These are phyloP conservation scores for Fusarium xyrophilum DNA, from an alignment of 2,329 filamentous ascomycete species.

Conservation along the genomic window DNA sequence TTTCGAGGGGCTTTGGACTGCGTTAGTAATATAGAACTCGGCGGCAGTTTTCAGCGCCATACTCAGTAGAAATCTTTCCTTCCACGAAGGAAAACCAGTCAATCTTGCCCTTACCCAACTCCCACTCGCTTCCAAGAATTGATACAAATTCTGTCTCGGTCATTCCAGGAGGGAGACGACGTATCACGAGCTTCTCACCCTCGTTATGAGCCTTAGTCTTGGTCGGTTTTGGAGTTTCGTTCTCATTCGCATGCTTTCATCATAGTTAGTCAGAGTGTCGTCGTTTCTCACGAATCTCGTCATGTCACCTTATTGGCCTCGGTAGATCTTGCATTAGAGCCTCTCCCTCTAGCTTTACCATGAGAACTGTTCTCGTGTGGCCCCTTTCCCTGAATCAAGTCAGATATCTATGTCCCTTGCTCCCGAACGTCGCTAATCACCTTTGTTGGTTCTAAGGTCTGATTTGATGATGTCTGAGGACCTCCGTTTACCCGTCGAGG, in stretches of 20 bases:
- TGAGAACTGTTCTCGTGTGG: conserved; percentile 34
- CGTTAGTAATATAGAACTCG: conserved; percentile 18
- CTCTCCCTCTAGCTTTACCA: conserved; percentile 39
- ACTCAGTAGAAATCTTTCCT: conserved; percentile 85
- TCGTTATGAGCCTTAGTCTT: conserved; percentile 47
- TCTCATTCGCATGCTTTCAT: conserved; percentile 40
- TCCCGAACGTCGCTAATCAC: conserved; percentile 34
- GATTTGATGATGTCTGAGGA: conserved; percentile 34
- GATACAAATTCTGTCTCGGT: conserved; percentile 78
- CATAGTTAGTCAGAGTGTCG: conserved; percentile 23
- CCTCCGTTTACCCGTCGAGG: conserved; percentile 48
- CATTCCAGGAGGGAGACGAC: conserved; percentile 85
- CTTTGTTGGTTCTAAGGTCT: conserved; percentile 41
- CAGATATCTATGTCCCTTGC: conserved; percentile 29
- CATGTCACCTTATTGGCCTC: conserved; percentile 43
- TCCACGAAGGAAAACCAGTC: conserved; percentile 77
- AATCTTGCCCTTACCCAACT: conserved; percentile 76
- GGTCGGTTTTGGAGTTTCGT: conserved; percentile 42
- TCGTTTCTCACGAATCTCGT: not conserved
- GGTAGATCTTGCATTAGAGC: conserved; percentile 39
- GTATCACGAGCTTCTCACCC: conserved; percentile 83
- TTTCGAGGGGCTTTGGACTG: conserved; percentile 72
- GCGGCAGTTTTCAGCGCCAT: conserved; percentile 44
- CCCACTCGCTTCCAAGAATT: conserved; percentile 82
- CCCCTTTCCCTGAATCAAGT: conserved; percentile 36